Percentiles rank a stretch among this genome's conserved stretches.
These are phyloP conservation scores for Macrolepiota dolichaula DNA, from an alignment of 768 basidiomycete genomes.

Conservation along the genomic window DNA sequence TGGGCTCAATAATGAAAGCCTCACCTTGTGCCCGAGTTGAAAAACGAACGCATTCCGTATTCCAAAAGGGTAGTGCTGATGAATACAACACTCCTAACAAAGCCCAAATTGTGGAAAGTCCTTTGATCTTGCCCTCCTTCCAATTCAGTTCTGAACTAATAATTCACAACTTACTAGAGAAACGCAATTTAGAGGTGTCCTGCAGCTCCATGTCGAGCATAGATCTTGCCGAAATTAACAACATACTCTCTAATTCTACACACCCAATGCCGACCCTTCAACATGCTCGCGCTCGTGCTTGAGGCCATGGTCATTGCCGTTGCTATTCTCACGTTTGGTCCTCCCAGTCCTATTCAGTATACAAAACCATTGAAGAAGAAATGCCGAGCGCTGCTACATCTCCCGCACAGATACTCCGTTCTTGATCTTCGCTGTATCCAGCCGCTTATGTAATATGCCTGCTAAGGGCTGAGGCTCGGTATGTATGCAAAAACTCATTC, in stretches of 20 bases:
- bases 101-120: slow-evolving; percentile 52
- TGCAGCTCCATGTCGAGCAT: too few relatives aligned
- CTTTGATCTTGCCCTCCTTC: slow-evolving; percentile 65
- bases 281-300: slow-evolving; percentile 46
- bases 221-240: slow-evolving; percentile 62
- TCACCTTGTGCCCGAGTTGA: slow-evolving; percentile 71
- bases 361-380: slow-evolving; percentile 81
- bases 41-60: slow-evolving; percentile 52
- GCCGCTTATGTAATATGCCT: too few relatives aligned
- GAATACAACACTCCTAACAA: slow-evolving; percentile 40
- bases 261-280: slow-evolving; percentile 35
- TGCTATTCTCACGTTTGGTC: slow-evolving; percentile 61
- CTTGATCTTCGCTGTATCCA: neutral
- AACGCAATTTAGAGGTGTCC: slow-evolving; percentile 68
- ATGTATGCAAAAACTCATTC: too few relatives aligned
- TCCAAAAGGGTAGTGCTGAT: slow-evolving; percentile 28
- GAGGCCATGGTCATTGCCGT: slow-evolving; percentile 68
- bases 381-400: too few relatives aligned
- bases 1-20: slow-evolving; percentile 64
- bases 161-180: slow-evolving; percentile 63
- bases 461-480: too few relatives aligned
- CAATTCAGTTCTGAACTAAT: slow-evolving; percentile 68
- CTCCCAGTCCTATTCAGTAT: slow-evolving; percentile 59
- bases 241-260: slow-evolving; percentile 48
- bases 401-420: too few relatives aligned